A percentile compares a stretch with the other conserved stretches of the same genome.
Conservation (phyloP, 257 asterid species). For the Salvia splendens region DNA sequence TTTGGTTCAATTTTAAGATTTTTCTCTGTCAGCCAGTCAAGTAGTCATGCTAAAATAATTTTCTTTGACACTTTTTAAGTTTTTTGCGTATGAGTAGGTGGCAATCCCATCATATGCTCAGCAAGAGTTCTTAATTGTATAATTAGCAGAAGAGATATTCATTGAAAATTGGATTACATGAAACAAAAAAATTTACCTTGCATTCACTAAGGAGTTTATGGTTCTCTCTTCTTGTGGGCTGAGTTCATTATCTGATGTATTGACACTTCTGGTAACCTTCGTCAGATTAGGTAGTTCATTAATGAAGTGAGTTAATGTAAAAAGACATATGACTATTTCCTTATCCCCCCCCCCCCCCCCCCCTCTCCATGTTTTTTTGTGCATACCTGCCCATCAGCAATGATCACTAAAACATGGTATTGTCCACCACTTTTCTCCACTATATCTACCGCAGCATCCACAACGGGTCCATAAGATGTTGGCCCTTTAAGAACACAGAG, state of each 20-base stretch:
- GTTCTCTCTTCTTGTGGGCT: conserved; percentile 75
- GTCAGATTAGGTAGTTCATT: conserved; percentile 31
- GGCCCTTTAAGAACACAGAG: conserved; percentile 52
- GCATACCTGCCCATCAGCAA: conserved; percentile 88
- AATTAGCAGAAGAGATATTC: conserved; percentile 25
- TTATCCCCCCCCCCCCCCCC: not conserved
- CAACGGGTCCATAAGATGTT: conserved; percentile 78
- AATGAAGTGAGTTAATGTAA: conserved; percentile 20
- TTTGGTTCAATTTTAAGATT: conserved; percentile 10
- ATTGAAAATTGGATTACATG: conserved; percentile 11
- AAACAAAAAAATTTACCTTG: conserved; percentile 48
- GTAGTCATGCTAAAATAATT: not conserved
- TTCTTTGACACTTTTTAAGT: not conserved
- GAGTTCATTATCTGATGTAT: conserved; percentile 51
- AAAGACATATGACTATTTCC: conserved; percentile 24
- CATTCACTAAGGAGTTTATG: conserved; percentile 65
- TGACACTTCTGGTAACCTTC: conserved; percentile 74
- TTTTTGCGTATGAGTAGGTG: conserved; percentile 7
- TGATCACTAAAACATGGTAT: conserved; percentile 79
- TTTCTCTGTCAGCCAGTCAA: conserved; percentile 6
- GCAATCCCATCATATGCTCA: conserved; percentile 6
- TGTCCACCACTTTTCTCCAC: conserved; percentile 87
- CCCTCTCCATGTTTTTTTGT: not conserved
- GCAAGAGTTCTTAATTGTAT: conserved; percentile 7
- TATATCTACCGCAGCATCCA: conserved; percentile 83